phyloP scores from a whole-genome alignment of 768 basidiomycete species.

The Russula abietina region DNA sequence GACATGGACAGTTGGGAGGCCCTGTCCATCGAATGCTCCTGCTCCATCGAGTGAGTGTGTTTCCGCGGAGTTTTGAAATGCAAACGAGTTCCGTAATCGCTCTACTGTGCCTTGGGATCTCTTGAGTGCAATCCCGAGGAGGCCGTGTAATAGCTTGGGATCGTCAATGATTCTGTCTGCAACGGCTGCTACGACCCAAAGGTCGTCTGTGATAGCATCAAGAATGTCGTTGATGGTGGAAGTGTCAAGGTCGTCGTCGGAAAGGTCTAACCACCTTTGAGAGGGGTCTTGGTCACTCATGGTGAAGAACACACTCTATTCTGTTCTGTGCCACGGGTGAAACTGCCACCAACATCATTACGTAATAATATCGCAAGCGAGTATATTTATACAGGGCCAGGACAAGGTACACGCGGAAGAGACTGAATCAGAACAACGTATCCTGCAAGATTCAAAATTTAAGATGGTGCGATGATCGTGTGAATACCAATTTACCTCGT shows the following conservation, averaged over 20 bases:
- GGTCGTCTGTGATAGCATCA: slow-evolving; percentile 51
- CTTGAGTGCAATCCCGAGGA: slow-evolving; percentile 59
- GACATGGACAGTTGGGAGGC: slow-evolving; percentile 27
- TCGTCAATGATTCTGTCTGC: slow-evolving; percentile 61
- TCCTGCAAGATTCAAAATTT: slow-evolving; percentile 43
- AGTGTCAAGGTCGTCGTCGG: slow-evolving; percentile 52
- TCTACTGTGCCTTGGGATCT: slow-evolving; percentile 49
- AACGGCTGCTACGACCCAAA: slow-evolving; percentile 75
- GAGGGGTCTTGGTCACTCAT: slow-evolving; percentile 25
- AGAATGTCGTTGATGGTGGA: slow-evolving; percentile 46
- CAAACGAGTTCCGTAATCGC: slow-evolving; percentile 26
- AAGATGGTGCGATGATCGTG: background rate
- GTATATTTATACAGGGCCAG: too few relatives aligned
- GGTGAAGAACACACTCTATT: too few relatives aligned
- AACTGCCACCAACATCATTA: background rate
- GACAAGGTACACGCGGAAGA: too few relatives aligned
- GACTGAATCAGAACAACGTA: slow-evolving; percentile 54
- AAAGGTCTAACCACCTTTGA: slow-evolving; percentile 50
- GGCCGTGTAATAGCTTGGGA: slow-evolving; percentile 45
- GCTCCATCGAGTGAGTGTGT: slow-evolving; percentile 22
- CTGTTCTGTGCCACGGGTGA: too few relatives aligned
- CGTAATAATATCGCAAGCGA: background rate
- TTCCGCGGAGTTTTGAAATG: slow-evolving; percentile 21
- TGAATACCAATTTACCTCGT: slow-evolving; percentile 56
- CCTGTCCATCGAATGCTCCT: slow-evolving; percentile 10